Evolutionary conservation across 2,329 filamentous ascomycete genomes (phyloP).

Genomic region (Graphilbum sp.): DNA sequence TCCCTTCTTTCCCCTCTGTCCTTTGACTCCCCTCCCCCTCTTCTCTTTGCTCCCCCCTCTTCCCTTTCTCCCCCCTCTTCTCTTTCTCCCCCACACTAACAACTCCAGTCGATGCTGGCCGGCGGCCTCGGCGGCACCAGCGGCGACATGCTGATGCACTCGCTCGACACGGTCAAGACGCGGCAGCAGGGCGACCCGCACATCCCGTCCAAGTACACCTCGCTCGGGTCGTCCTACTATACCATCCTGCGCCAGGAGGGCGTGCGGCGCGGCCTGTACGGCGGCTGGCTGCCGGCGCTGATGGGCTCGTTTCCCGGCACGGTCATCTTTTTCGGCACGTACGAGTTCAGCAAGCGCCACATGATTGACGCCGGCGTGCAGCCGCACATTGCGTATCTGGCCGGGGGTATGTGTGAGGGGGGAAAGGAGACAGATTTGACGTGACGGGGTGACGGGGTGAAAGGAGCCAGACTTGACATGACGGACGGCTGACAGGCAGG

Average conservation of each 20-base stretch:
- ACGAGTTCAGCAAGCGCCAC: slow-evolving; percentile 84
- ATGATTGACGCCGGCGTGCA: slow-evolving; percentile 75
- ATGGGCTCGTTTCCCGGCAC: slow-evolving; percentile 88
- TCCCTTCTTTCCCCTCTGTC: slow-evolving; percentile 7
- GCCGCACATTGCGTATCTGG: slow-evolving; percentile 70
- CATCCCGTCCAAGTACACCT: slow-evolving; percentile 82
- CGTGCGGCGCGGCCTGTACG: slow-evolving; percentile 69
- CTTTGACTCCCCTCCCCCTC: background rate
- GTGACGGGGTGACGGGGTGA: too few species aligned
- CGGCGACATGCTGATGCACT: slow-evolving; percentile 97
- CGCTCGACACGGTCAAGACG: slow-evolving; percentile 95
- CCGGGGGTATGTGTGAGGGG: slow-evolving; percentile 60
- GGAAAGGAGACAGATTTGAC: too few species aligned
- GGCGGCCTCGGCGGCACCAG: slow-evolving; percentile 85
- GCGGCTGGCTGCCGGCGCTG: slow-evolving; percentile 83
- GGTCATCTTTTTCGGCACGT: slow-evolving; percentile 87
- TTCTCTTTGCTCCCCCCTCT: slow-evolving; percentile 7
- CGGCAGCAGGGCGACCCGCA: slow-evolving; percentile 92
- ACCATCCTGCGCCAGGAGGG: slow-evolving; percentile 92
- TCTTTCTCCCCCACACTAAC: slow-evolving; percentile 1
- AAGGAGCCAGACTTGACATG: background rate
- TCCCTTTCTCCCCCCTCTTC: background rate
- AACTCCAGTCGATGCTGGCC: slow-evolving; percentile 78
- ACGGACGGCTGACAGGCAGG: too few species aligned
- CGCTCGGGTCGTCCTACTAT: slow-evolving; percentile 76